Percentiles rank a stretch among this genome's conserved stretches.
These are phyloP conservation scores for Macroventuria anomochaeta DNA, from an alignment of 2,329 filamentous ascomycete genomes.

Conservation along the genomic window DNA sequence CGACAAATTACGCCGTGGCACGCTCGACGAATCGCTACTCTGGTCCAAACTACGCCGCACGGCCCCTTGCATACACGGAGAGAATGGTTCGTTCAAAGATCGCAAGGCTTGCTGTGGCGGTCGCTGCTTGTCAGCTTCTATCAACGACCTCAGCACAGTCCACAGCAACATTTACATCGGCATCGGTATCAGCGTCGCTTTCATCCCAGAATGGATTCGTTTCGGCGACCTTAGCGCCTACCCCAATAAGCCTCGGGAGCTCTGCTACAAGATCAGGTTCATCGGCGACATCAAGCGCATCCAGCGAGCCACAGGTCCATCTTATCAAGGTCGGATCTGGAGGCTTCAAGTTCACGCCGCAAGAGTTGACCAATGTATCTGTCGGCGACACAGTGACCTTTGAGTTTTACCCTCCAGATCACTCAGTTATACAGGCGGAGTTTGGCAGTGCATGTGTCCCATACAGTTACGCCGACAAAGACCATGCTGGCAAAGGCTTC, in stretches of 20 bases:
- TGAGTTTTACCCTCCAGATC: conserved; percentile 52
- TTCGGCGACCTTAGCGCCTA: not conserved
- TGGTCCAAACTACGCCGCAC: not conserved
- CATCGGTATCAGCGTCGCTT: not conserved
- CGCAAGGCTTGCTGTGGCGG: conserved; percentile 18
- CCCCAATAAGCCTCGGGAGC: not conserved
- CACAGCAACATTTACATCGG: not conserved
- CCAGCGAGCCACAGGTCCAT: conserved; percentile 35
- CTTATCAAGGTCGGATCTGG: conserved; percentile 48
- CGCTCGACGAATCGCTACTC: not conserved
- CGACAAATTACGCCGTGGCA: not conserved
- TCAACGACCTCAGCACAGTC: conserved; percentile 11
- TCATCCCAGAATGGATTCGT: not conserved
- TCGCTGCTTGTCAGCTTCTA: conserved; percentile 19
- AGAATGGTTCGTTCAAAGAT: conserved; percentile 20
- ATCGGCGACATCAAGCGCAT: conserved; percentile 23
- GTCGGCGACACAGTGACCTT: conserved; percentile 49
- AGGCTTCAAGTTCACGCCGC: conserved; percentile 47
- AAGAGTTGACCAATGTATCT: conserved; percentile 43
- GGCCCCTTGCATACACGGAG: not conserved
- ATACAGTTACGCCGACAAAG: conserved; percentile 41
- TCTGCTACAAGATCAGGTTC: not conserved
- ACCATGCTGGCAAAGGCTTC: conserved; percentile 36
- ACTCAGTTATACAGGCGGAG: conserved; percentile 52
- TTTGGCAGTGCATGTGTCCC: conserved; percentile 51